Conservation (phyloP, 306 rosid species). For the Rubus idaeus region DNA sequence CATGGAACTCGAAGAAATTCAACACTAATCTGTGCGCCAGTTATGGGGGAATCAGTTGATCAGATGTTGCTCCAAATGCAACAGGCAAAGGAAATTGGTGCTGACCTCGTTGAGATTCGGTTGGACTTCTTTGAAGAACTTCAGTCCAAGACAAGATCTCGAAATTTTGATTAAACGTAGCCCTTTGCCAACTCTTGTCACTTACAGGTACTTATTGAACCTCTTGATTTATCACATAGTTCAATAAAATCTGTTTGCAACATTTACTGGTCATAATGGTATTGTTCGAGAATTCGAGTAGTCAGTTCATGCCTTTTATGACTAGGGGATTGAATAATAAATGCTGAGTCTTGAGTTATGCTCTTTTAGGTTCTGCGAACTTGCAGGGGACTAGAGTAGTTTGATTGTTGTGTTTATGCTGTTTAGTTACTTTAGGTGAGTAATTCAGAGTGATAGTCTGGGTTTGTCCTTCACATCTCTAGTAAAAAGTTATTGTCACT, state of each 20-base stretch:
- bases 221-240: background rate
- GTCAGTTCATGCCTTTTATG: background rate
- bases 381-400: background rate
- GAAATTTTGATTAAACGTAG: constrained; percentile 31
- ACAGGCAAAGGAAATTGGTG: constrained; percentile 47
- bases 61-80: constrained; percentile 42
- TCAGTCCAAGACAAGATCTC: constrained; percentile 43
- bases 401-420: background rate
- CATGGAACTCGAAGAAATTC: constrained; percentile 39
- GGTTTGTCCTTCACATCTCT: background rate
- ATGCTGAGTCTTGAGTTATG: background rate
- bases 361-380: background rate
- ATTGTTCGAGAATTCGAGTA: background rate
- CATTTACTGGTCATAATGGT: background rate
- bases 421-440: background rate
- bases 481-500: background rate
- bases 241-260: background rate
- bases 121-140: constrained; percentile 47
- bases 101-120: constrained; percentile 55
- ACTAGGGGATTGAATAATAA: background rate
- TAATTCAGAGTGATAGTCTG: background rate
- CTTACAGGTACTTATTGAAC: constrained; percentile 39
- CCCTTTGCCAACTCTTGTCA: constrained; percentile 47
- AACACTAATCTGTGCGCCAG: constrained; percentile 47
- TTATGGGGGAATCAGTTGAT: constrained; percentile 41